phyloP scores from a whole-genome alignment of 139 green algal species.

The Chlamydomonas asymmetrica region DNA sequence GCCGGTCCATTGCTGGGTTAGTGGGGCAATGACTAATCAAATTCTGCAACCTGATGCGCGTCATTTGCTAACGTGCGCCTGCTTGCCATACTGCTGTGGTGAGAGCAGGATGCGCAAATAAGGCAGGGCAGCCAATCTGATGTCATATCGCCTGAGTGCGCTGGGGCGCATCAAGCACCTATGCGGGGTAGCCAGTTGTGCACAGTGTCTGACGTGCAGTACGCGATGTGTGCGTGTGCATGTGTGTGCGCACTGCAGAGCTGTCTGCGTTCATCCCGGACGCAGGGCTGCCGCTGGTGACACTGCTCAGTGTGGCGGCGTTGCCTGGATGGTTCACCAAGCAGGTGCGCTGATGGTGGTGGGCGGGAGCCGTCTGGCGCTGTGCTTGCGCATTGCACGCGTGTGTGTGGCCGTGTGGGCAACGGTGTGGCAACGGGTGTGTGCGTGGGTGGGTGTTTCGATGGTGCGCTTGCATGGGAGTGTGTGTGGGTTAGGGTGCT shows the following conservation, averaged over 20 bases:
- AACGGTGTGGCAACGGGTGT: not conserved
- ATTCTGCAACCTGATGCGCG: not conserved
- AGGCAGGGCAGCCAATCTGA: not conserved
- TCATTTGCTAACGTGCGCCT: not conserved
- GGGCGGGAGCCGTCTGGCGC: not conserved
- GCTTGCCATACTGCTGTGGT: not conserved
- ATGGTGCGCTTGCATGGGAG: not conserved
- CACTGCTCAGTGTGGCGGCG: slow-evolving; percentile 39
- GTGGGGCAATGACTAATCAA: not conserved
- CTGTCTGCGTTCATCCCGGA: slow-evolving; percentile 2
- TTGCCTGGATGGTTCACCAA: slow-evolving; percentile 70
- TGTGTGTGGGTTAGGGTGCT: not conserved
- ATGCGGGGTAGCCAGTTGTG: not conserved
- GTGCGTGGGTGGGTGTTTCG: not conserved
- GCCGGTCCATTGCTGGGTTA: not conserved
- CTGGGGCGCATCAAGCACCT: not conserved
- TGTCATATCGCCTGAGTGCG: not conserved
- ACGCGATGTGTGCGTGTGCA: not conserved
- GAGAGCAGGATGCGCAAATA: no score
- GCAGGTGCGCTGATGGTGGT: slow-evolving; percentile 51
- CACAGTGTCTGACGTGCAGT: not conserved
- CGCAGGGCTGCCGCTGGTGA: slow-evolving; percentile 28
- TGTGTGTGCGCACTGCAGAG: not conserved
- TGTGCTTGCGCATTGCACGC: not conserved
- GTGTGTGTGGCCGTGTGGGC: not conserved